These are phyloP conservation scores for Paxillus ammoniavirescens DNA, from an alignment of 768 basidiomycete genomes.

Conservation along the genomic window DNA sequence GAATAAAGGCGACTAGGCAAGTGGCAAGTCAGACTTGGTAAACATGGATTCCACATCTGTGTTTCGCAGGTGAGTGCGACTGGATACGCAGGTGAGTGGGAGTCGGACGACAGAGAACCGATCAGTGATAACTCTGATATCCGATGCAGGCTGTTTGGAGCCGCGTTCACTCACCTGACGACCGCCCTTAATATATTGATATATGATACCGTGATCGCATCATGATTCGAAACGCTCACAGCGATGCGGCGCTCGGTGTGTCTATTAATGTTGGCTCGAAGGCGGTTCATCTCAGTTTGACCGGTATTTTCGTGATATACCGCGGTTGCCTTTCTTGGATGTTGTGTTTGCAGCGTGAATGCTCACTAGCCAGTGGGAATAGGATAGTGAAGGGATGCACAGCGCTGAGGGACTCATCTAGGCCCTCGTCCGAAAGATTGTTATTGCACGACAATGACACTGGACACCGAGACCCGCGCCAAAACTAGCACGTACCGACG, in stretches of 20 bases:
- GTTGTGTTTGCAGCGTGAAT: neutral
- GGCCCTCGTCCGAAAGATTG: neutral
- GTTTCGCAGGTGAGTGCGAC: no score
- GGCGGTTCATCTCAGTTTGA: neutral
- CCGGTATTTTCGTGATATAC: neutral
- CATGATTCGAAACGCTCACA: neutral
- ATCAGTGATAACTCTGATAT: no score
- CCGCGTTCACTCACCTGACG: no score
- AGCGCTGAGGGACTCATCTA: no score
- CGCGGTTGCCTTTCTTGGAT: neutral
- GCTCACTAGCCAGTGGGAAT: no score
- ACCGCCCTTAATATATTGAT: neutral
- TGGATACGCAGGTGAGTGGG: no score
- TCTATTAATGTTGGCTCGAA: neutral
- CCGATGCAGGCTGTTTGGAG: no score
- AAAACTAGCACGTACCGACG: neutral
- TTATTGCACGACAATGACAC: neutral
- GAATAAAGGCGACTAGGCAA: no score
- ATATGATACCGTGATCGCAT: neutral
- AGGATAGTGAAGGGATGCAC: no score
- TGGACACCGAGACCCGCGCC: neutral
- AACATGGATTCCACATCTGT: no score
- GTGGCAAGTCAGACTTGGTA: no score
- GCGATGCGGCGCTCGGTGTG: neutral
- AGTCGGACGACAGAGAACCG: no score